Percentiles rank a stretch among this genome's conserved stretches.
These are phyloP conservation scores for Cicer pinnatifidum DNA, from an alignment of 306 rosid species.

Conservation along the genomic window DNA sequence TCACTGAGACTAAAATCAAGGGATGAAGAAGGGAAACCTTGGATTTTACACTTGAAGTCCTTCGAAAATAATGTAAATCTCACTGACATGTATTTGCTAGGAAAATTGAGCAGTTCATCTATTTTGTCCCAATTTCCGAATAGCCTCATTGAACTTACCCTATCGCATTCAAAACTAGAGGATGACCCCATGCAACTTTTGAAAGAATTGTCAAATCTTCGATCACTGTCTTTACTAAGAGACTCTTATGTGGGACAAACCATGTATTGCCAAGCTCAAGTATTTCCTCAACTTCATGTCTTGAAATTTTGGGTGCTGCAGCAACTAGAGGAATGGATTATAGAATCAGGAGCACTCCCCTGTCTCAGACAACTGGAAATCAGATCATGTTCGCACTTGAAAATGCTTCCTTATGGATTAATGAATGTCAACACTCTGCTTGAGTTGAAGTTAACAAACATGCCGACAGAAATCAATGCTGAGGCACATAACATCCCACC, in stretches of 20 bases:
- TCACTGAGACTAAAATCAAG: conserved; percentile 46
- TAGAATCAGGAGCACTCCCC: conserved; percentile 45
- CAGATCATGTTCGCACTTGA: conserved; percentile 29
- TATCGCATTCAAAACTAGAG: conserved; percentile 47
- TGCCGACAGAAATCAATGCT: conserved; percentile 23
- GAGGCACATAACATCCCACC: not conserved
- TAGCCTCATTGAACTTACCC: conserved; percentile 46
- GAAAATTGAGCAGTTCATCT: conserved; percentile 14
- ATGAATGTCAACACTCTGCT: conserved; percentile 30
- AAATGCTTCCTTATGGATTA: conserved; percentile 45
- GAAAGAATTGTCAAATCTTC: conserved; percentile 44
- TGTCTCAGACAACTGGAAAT: conserved; percentile 52
- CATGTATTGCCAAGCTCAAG: conserved; percentile 14
- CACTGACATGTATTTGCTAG: conserved; percentile 41
- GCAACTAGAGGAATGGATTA: conserved; percentile 21
- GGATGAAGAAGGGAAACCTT: conserved; percentile 38
- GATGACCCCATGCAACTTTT: conserved; percentile 46
- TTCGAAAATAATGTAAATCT: conserved; percentile 5
- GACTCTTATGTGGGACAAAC: conserved; percentile 39
- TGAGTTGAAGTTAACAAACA: conserved; percentile 51
- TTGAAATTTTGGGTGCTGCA: conserved; percentile 46
- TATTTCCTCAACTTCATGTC: conserved; percentile 48
- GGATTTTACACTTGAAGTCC: conserved; percentile 14
- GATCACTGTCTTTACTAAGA: conserved; percentile 32
- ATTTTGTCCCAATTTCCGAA: conserved; percentile 11